These are phyloP conservation scores for Colletotrichum musae DNA, from an alignment of 2,329 filamentous ascomycete species.

Conservation along the genomic window DNA sequence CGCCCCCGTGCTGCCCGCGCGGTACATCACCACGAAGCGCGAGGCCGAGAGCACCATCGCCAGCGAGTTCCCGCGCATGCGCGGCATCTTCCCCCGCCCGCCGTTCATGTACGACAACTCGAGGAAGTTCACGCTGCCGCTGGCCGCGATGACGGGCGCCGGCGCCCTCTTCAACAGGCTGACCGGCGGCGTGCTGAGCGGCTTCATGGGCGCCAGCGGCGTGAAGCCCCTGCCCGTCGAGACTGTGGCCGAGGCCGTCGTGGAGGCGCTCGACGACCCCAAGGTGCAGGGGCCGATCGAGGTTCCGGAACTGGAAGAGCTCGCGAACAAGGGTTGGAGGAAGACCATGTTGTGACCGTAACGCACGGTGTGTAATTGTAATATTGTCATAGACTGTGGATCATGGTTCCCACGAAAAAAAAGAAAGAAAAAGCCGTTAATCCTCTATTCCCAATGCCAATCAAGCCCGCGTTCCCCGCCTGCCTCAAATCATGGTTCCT, in stretches of 20 bases:
- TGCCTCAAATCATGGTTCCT: conserved; percentile 87
- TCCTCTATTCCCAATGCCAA: neutral
- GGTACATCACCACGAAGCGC: conserved; percentile 93
- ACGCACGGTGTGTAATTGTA: conserved; percentile 44
- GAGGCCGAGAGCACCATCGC: conserved; percentile 87
- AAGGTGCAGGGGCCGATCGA: conserved; percentile 82
- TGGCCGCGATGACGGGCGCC: conserved; percentile 83
- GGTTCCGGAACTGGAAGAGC: conserved; percentile 82
- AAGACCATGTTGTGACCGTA: conserved; percentile 82
- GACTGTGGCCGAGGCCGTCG: conserved; percentile 87
- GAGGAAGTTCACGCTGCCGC: conserved; percentile 84
- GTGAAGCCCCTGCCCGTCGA: conserved; percentile 92
- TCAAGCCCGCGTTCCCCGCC: neutral
- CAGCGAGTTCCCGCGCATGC: conserved; percentile 79
- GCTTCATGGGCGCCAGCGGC: conserved; percentile 85
- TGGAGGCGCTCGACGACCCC: conserved; percentile 87
- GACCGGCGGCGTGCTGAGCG: conserved; percentile 81
- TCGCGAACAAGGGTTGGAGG: conserved; percentile 89
- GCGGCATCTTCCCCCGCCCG: conserved; percentile 86
- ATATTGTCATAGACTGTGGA: conserved; percentile 50
- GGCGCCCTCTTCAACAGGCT: conserved; percentile 83
- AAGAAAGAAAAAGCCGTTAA: neutral
- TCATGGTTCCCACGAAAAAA: conserved; percentile 30
- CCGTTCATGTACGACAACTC: conserved; percentile 92
- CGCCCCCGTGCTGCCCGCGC: conserved; percentile 83